Base-by-base conservation (phyloP, 371 early-diverging fungal genomes). In the Mortierella sp. region DNA sequence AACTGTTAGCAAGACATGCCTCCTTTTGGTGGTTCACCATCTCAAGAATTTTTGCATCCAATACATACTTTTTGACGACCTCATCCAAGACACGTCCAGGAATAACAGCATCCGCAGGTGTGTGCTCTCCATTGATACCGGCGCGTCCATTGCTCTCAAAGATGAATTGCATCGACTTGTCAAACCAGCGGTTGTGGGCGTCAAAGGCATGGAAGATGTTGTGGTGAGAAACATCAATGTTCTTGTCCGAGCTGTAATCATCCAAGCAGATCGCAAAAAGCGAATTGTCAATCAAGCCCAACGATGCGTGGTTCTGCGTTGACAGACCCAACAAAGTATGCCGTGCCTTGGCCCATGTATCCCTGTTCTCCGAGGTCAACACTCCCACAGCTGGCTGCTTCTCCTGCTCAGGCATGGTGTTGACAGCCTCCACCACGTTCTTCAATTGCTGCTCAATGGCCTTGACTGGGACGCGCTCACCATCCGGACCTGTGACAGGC, bases 121-220 rank as follows among this genome's bases (percentile, higher is more conserved):
- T 85, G 74, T 96, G 95, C 89, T 98, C 98, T 44, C 97, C 96
- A 79, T 96, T 98, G 63, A 95, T 84, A 61, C 98, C 98, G 34
- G 92, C 91, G 46, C 93, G 89, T 24, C 96, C 98, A 60, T 89
- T 92, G 67, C 81, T 89, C 50, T 92, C 83, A 24, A 96, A 91
- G 64, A 96, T 90, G 51, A 97, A 79, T 71, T 92, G 92, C 52
- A 98, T 79, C 17, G 94, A 81, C 83, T 97, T 98, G 83, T 98
- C 98, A 81, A 95, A 96, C 97, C 97, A 98, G 27, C 98, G 86
- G 82, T 98, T 98, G 29, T 72, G 79, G 1, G 87, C 97, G 45
- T 91, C 83, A 43, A 79, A 64, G 19, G 88, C 89, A 79, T 95
- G 94, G 84, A 93, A 93, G 43, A 92, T 77, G 67, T 94, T 92